Evolutionary conservation across 2,329 filamentous ascomycete genomes (phyloP).

Genomic region (Celoporthe dispersa): DNA sequence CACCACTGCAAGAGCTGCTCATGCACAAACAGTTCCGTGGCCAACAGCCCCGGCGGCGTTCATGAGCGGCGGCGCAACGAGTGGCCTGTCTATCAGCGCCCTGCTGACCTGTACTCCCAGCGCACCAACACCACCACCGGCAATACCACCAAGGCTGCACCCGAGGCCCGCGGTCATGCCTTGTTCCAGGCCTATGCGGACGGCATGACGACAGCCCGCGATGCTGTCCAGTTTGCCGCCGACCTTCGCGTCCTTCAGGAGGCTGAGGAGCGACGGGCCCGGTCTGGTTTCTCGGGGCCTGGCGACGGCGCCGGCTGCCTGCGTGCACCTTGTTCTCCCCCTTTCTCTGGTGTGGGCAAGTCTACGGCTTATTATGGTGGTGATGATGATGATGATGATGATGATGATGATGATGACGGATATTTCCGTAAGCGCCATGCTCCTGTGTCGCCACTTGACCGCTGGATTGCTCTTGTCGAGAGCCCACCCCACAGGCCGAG

Average conservation of each 20-base stretch:
- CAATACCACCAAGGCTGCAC: background rate
- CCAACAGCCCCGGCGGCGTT: background rate
- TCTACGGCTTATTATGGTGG: too few species aligned
- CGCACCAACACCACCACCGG: background rate
- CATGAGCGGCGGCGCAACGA: too few species aligned
- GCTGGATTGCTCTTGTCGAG: background rate
- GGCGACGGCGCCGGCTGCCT: too few species aligned
- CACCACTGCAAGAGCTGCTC: too few species aligned
- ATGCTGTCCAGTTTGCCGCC: background rate
- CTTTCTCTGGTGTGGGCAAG: background rate
- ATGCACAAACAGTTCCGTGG: background rate
- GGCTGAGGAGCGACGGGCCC: background rate
- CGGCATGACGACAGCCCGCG: background rate
- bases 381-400: background rate
- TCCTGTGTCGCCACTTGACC: background rate
- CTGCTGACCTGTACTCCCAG: background rate
- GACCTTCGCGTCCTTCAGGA: background rate
- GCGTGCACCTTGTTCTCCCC: background rate
- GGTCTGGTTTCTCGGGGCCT: background rate
- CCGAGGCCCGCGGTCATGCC: background rate
- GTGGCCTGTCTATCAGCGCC: background rate
- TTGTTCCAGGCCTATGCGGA: conserved; percentile 5
- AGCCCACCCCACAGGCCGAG: background rate
- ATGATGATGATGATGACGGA: background rate
- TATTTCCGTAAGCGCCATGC: background rate